Evolutionary conservation across 225 moss, liverwort and hornwort species (phyloP).

Genomic region (Lunularia cruciata): DNA sequence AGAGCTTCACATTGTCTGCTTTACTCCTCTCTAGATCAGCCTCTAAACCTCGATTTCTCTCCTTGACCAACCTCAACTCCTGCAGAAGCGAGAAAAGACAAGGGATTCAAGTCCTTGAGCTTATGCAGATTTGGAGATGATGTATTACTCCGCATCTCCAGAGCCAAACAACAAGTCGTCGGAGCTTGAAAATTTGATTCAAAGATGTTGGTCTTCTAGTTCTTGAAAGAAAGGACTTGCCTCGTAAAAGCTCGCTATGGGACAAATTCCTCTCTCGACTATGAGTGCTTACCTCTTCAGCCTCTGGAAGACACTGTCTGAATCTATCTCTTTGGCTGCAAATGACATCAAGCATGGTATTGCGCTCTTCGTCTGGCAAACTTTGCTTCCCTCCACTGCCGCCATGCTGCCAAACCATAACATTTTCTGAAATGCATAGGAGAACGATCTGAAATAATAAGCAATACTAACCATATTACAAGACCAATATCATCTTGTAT

Average conservation of each 20-base stretch:
- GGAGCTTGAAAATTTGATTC: too few species aligned
- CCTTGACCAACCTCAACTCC: constrained; percentile 81
- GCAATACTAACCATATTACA: too few species aligned
- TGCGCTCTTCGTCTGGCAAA: constrained; percentile 77
- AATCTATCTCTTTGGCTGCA: constrained; percentile 98
- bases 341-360: constrained; percentile 87
- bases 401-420: constrained; percentile 50
- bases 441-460: too few species aligned
- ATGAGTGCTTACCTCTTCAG: constrained; percentile 65
- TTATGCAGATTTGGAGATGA: too few species aligned
- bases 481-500: too few species aligned
- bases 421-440: background rate
- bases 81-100: constrained; percentile 18
- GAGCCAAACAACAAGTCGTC: too few species aligned
- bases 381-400: constrained; percentile 53
- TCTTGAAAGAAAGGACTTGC: too few species aligned
- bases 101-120: too few species aligned
- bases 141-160: too few species aligned
- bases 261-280: too few species aligned
- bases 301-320: constrained; percentile 83
- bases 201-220: too few species aligned
- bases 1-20: constrained; percentile 90
- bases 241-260: too few species aligned
- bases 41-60: constrained; percentile 71
- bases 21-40: constrained; percentile 87